A percentile compares a stretch with the other conserved stretches of the same genome.
These are phyloP conservation scores for Cydonia oblonga DNA, from an alignment of 331 rosid genomes.

Conservation along the genomic window DNA sequence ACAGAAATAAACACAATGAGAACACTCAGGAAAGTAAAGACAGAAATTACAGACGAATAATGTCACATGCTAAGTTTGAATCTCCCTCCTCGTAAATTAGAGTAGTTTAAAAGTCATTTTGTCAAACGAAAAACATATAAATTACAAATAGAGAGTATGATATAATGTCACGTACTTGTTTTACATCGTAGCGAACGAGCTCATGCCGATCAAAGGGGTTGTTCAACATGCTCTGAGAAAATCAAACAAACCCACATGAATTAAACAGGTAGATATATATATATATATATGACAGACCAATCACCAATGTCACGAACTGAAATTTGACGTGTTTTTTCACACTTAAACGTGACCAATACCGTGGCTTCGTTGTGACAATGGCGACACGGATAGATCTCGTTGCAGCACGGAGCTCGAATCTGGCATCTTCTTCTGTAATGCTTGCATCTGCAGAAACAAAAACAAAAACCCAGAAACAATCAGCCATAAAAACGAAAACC, in stretches of 20 bases:
- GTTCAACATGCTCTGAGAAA: slow-evolving; percentile 43
- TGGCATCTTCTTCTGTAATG: slow-evolving; percentile 83
- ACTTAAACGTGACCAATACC: slow-evolving; percentile 19
- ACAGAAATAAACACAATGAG: background rate
- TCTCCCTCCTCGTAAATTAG: background rate
- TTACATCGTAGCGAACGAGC: slow-evolving; percentile 58
- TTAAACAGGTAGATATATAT: background rate
- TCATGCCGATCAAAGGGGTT: slow-evolving; percentile 64
- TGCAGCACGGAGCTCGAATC: slow-evolving; percentile 93
- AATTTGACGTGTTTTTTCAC: background rate
- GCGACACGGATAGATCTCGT: slow-evolving; percentile 77
- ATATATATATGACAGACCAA: background rate
- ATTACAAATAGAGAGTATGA: background rate
- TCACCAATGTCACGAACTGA: background rate
- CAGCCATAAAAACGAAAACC: background rate
- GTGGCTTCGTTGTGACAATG: slow-evolving; percentile 83
- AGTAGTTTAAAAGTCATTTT: too few relatives aligned
- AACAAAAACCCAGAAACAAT: background rate
- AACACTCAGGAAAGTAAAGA: background rate
- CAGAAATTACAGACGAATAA: background rate
- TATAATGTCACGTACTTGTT: slow-evolving; percentile 41
- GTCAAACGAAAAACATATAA: background rate
- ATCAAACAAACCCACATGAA: background rate
- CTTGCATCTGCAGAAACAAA: slow-evolving; percentile 38
- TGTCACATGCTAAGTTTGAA: background rate